Evolutionary conservation across 768 basidiomycete genomes (phyloP), one percentile per base, ranked within the genome.

Genomic region (Russula brevipes): DNA sequence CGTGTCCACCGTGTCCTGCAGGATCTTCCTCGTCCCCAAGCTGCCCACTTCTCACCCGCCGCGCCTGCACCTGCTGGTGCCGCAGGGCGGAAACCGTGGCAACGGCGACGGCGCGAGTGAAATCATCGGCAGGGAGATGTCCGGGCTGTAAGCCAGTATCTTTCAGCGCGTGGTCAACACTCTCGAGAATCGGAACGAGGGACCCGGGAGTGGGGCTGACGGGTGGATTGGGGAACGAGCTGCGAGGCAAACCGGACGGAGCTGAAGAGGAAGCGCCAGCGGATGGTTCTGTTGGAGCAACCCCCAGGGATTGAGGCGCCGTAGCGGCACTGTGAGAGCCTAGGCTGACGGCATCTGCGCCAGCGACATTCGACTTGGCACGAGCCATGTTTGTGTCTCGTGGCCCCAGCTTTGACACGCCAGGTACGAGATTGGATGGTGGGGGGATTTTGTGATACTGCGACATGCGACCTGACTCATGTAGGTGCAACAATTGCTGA

Each of bases 41-140:
- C 4, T 71, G 77, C 4, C 80, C 80, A 52, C 73, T 67, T 49
- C 83, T 79, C 31, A 74, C 70, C 57, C 82, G 82, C 5, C 81
- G 77, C 8, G 75, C 69, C 5, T 77, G 79, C n/a, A 78, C 77
- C 67, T 88, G 85, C 73, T 91, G 88, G 70, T 94, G 91, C 54
- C 91, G 79, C 62, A 98, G 75, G 0, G 95, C 94, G 65, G 86
- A 91, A 19, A 95, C 94, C 3, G 95, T 97, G 8, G 94, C 94
- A 14, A 91, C 93, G 11, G 95, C 93, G 9, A 98, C 93, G 11
- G 94, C 95, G 6, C 93, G 81, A 10, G 94, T 93, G 69, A 97
- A 93, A 66, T 96, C 94, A 64, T 98, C 94, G 10, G 86, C 82
- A 0, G 91, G 87, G 10, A 91, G 76, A 39, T 80, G 80, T 66